These are phyloP conservation scores for Candida methanosorbosa DNA, from an alignment of 805 yeast genomes.

Conservation along the genomic window DNA sequence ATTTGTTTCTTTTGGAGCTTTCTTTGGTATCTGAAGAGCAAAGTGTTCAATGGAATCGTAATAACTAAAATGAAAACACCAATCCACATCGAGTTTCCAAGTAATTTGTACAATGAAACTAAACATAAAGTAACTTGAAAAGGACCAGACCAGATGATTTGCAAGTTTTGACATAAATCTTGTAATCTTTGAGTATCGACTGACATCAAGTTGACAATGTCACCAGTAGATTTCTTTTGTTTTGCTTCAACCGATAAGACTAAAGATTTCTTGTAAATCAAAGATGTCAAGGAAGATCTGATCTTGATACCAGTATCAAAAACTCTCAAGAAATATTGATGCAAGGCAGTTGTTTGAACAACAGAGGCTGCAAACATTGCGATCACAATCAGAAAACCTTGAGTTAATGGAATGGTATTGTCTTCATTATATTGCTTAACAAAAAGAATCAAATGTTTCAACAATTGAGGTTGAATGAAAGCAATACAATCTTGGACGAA, in stretches of 20 bases:
- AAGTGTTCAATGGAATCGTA: slow-evolving; percentile 74
- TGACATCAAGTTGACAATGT: slow-evolving; percentile 89
- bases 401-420: slow-evolving; percentile 51
- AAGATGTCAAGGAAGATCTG: slow-evolving; percentile 58
- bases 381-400: slow-evolving; percentile 67
- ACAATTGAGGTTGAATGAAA: slow-evolving; percentile 79
- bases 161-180: slow-evolving; percentile 70
- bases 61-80: slow-evolving; percentile 75
- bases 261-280: slow-evolving; percentile 61
- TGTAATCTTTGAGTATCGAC: slow-evolving; percentile 88
- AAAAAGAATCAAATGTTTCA: slow-evolving; percentile 55
- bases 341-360: slow-evolving; percentile 68
- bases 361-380: slow-evolving; percentile 71
- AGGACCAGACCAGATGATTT: slow-evolving; percentile 88
- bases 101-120: slow-evolving; percentile 55
- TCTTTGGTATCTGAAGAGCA: slow-evolving; percentile 60
- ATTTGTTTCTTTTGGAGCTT: slow-evolving; percentile 75
- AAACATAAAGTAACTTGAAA: slow-evolving; percentile 77
- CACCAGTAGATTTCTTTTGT: slow-evolving; percentile 74
- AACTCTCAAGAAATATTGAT: slow-evolving; percentile 70
- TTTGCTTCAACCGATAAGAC: slow-evolving; percentile 65
- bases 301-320: slow-evolving; percentile 73
- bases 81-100: slow-evolving; percentile 94
- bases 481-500: slow-evolving; percentile 69
- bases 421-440: slow-evolving; percentile 41